phyloP scores from a whole-genome alignment of 73 alveolate species.

The Tetrahymena elliotti region DNA sequence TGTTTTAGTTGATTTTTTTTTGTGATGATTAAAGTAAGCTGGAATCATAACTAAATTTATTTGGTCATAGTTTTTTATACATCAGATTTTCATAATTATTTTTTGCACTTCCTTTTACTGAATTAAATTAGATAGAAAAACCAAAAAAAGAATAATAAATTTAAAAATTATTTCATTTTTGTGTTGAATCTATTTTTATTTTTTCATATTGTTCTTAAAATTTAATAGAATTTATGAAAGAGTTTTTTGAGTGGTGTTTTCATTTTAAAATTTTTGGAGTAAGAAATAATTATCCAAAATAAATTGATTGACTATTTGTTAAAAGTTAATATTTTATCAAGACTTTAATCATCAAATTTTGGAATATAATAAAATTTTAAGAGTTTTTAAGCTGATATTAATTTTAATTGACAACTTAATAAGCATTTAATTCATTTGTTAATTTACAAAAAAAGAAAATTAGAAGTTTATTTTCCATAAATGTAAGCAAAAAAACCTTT shows the following conservation, averaged over 20 bases:
- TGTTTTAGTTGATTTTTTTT: too few species aligned
- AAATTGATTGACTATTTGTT: not conserved
- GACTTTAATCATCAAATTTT: not conserved
- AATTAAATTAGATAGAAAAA: too few species aligned
- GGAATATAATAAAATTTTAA: not conserved
- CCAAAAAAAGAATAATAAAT: too few species aligned
- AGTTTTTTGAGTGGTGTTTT: not conserved
- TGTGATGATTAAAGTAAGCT: too few species aligned
- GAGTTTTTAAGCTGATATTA: not conserved
- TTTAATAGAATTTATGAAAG: too few species aligned
- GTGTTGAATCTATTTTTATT: not conserved
- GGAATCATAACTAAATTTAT: too few species aligned
- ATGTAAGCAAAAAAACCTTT: not conserved
- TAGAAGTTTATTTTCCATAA: not conserved
- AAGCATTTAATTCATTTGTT: not conserved
- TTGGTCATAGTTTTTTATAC: too few species aligned
- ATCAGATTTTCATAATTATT: too few species aligned
- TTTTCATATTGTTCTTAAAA: not conserved
- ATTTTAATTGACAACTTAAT: not conserved
- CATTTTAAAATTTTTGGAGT: not conserved
- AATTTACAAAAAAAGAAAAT: not conserved
- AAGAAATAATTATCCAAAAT: not conserved
- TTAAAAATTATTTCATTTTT: too few species aligned
- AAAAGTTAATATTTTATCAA: too few species aligned
- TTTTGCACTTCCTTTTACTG: too few species aligned